Evolutionary conservation across 2,329 filamentous ascomycete species (phyloP), one percentile per base, ranked within the genome.

Genomic region (Xylariales sp.): DNA sequence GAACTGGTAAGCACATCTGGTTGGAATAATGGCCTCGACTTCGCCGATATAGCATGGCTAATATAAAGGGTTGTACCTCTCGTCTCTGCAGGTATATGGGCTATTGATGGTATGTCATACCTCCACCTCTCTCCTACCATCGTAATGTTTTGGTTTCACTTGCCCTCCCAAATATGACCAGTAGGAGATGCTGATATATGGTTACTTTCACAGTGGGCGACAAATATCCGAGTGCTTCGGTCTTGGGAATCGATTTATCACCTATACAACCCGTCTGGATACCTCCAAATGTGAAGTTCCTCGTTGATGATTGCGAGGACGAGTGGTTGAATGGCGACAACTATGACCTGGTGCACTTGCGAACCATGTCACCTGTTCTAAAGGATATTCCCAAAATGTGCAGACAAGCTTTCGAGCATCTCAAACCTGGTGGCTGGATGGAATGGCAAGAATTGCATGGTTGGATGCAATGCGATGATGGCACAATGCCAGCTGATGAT

Each of bases 271-370:
- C 66, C 2, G 57, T 55, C 24, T 66, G 62, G 56, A 65, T 81
- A 11, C 79, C 56, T 7, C 55, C 56, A 1, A 59, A 59, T 33
- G 39, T 58, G 15, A 56, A 50, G 39, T 59, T 59, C 40, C 50
- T 58, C 36, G 46, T 56, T 8, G 56, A 59, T 35, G 55, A 59
- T 35, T 48, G 78, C 35, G 76, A 81, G 45, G 65, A 73, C 32
- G 66, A 74, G 7, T 84, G 80, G 80, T 45, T 60, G 5, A 61
- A 63, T 18, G 75, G 72, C 34, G 57, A 64, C 4, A 61, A 70
- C 37, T 80, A 75, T 50, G 77, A 82, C 52, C 68, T 74, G 44
- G 70, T 82, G 2, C 69, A 67, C 64, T 72, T 67, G 49, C 67
- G 59, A 49, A 69, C 51, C 50, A 71, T 62, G 64, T 76, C 65